These are phyloP conservation scores for Symbiodinium pilosum DNA, from an alignment of 73 alveolate species.

Conservation along the genomic window DNA sequence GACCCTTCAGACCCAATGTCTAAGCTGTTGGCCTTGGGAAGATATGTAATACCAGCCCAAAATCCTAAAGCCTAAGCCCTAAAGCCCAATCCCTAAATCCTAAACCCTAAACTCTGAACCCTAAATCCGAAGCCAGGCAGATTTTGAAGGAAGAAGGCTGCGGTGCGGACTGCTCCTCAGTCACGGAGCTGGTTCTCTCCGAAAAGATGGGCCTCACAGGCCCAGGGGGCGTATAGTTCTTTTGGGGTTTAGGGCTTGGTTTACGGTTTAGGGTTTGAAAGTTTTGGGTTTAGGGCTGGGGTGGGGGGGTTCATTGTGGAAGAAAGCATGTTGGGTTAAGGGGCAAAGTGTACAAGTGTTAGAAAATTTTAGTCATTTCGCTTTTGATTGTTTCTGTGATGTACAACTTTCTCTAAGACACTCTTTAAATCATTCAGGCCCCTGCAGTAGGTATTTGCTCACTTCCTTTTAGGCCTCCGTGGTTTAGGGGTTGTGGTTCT, in stretches of 20 bases:
- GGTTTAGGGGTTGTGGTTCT: not conserved
- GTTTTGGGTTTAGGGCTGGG: not conserved
- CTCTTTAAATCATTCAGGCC: too few relatives aligned
- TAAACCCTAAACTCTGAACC: not conserved
- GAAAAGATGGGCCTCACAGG: conserved; percentile 59
- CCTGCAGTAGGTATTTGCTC: too few relatives aligned
- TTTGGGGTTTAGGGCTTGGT: not conserved
- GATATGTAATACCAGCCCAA: not conserved
- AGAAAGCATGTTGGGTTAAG: too few relatives aligned
- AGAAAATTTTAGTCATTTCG: too few relatives aligned
- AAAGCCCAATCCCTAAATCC: not conserved
- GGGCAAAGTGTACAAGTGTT: too few relatives aligned
- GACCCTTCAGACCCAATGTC: not conserved
- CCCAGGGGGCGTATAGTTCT: not conserved
- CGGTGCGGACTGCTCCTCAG: not conserved
- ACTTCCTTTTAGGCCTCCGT: not conserved
- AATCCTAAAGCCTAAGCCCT: not conserved
- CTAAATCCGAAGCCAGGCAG: not conserved
- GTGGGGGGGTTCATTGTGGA: too few relatives aligned
- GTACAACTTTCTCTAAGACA: too few relatives aligned
- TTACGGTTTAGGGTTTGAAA: not conserved
- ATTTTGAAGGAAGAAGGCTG: conserved; percentile 14
- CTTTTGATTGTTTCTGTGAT: too few relatives aligned
- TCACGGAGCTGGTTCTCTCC: not conserved
- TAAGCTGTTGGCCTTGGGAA: not conserved